Conservation (phyloP, 2,329 filamentous ascomycete genomes). For the Calonectria ilicicola region DNA sequence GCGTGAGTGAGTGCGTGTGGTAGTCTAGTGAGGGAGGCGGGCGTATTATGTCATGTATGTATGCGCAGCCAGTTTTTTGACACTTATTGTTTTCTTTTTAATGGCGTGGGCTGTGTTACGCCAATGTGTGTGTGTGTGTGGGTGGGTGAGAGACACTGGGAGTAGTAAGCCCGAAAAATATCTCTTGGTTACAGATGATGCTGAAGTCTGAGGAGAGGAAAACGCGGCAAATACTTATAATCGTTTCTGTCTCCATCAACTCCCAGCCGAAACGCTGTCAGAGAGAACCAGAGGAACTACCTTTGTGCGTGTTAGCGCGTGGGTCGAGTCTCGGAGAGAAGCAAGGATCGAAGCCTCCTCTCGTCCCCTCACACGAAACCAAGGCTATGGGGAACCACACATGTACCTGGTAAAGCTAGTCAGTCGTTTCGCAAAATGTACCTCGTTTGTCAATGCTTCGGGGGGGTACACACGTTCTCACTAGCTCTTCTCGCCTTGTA, state of each 20-base stretch:
- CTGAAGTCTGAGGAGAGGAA: background rate
- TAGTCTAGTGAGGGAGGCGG: background rate
- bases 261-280: background rate
- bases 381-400: conserved; percentile 7
- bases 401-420: background rate
- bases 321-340: conserved; percentile 6
- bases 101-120: background rate
- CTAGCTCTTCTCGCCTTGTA: background rate
- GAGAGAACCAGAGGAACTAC: background rate
- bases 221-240: background rate
- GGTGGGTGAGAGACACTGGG: background rate
- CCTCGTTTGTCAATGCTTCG: background rate
- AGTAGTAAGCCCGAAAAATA: background rate
- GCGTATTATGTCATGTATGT: conserved; percentile 3
- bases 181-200: background rate
- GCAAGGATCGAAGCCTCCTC: conserved; percentile 1
- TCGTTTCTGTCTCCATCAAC: background rate
- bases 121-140: background rate
- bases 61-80: conserved; percentile 4
- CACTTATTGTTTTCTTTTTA: conserved; percentile 1
- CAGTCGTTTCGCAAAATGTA: conserved; percentile 14
- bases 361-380: conserved; percentile 17
- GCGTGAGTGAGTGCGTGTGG: conserved; percentile 6
- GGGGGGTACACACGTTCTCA: background rate
- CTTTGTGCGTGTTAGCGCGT: background rate